Evolutionary conservation across 1,284 basidiomycete genomes (phyloP).

Genomic region (Taiwanofungus camphoratus): DNA sequence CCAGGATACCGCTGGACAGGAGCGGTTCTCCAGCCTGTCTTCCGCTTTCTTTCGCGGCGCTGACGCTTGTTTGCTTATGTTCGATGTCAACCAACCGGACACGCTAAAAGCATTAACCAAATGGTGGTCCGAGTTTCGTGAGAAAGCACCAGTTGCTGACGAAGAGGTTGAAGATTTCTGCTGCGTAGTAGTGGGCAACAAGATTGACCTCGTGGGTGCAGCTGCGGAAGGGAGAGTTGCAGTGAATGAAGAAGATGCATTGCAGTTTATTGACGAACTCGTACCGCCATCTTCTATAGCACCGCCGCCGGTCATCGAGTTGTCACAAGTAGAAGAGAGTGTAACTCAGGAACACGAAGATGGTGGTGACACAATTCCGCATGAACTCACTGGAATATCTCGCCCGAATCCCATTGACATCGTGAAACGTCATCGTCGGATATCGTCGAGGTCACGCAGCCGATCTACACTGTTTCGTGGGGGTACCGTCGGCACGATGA

Average conservation of each 20-base stretch:
- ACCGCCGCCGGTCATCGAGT: slow-evolving; percentile 19
- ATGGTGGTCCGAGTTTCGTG: slow-evolving; percentile 75
- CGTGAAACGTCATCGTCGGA: slow-evolving; percentile 17
- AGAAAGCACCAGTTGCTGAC: slow-evolving; percentile 57
- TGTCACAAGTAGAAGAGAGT: too few relatives aligned
- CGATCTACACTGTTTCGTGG: slow-evolving; percentile 36
- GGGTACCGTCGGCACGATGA: slow-evolving; percentile 49
- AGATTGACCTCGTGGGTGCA: slow-evolving; percentile 50
- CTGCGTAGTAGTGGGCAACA: slow-evolving; percentile 76
- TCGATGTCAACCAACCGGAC: slow-evolving; percentile 62
- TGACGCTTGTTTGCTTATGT: slow-evolving; percentile 77
- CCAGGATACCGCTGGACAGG: slow-evolving; percentile 77
- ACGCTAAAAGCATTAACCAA: slow-evolving; percentile 54
- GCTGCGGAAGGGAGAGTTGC: slow-evolving; percentile 7
- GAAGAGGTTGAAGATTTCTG: slow-evolving; percentile 61
- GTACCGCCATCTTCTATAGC: slow-evolving; percentile 39
- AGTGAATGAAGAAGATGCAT: slow-evolving; percentile 34
- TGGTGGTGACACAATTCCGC: background rate
- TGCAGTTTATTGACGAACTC: slow-evolving; percentile 49
- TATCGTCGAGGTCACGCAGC: slow-evolving; percentile 37
- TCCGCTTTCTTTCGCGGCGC: slow-evolving; percentile 79
- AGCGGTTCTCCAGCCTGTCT: slow-evolving; percentile 76
- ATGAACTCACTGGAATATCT: slow-evolving; percentile 12
- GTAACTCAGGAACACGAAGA: slow-evolving; percentile 10
- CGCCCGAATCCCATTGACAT: slow-evolving; percentile 30